A percentile compares a stretch with the other conserved stretches of the same genome.
Conservation (phyloP, 192 early-diverging fungal species). For the Entophlyctis luteolus region DNA sequence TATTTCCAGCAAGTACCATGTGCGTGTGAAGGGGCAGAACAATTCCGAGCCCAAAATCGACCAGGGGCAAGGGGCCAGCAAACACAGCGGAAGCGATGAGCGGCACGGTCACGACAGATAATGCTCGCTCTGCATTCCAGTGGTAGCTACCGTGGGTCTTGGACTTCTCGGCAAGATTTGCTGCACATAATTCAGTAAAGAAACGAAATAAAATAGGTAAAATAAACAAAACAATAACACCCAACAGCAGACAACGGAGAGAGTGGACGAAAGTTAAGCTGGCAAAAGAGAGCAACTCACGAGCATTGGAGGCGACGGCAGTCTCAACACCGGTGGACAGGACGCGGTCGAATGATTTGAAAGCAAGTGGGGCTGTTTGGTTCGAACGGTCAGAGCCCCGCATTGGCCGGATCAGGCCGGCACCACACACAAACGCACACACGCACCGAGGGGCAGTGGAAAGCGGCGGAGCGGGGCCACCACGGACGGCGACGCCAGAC, state of each 20-base stretch:
- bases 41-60: conserved; percentile 84
- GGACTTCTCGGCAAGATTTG: conserved; percentile 26
- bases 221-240: no score
- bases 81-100: conserved; percentile 71
- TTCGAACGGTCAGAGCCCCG: no score
- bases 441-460: no score
- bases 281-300: neutral
- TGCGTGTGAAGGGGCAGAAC: conserved; percentile 86
- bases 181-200: no score
- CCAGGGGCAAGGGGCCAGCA: conserved; percentile 74
- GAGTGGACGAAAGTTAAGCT: no score
- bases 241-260: no score
- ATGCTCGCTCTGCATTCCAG: conserved; percentile 89
- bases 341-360: neutral
- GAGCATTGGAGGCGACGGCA: neutral
- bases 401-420: no score
- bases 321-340: neutral
- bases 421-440: no score
- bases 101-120: conserved; percentile 71
- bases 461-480: no score
- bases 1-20: conserved; percentile 40
- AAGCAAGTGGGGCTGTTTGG: neutral
- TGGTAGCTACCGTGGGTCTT: conserved; percentile 82
- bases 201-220: no score
- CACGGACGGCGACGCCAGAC: no score